A percentile compares a stretch with the other conserved stretches of the same genome.
phyloP scores from a whole-genome alignment of 441 rosid species.

The Syzygium syzygioides region DNA sequence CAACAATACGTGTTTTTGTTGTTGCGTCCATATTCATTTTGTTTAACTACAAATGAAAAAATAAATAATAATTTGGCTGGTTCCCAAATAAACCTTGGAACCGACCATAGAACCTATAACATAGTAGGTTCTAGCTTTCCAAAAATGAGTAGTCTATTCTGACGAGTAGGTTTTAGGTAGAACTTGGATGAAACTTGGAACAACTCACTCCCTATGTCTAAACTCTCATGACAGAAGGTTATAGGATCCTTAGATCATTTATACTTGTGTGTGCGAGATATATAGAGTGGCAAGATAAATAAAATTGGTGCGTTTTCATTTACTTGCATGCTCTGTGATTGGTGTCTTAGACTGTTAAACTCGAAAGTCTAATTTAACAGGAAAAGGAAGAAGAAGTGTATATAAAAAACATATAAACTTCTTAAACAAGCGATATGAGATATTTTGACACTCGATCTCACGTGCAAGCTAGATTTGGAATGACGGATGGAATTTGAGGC shows the following conservation, averaged over 20 bases:
- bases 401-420: not conserved
- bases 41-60: no score
- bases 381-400: not conserved
- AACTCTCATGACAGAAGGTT: not conserved
- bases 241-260: not conserved
- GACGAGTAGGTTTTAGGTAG: no score
- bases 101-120: no score
- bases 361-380: not conserved
- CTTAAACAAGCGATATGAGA: not conserved
- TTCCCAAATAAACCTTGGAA: no score
- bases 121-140: no score
- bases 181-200: no score
- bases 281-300: not conserved
- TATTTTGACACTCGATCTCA: not conserved
- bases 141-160: no score
- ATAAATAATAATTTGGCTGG: no score
- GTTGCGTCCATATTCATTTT: no score
- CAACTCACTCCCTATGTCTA: not conserved
- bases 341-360: not conserved
- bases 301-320: not conserved
- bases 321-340: not conserved
- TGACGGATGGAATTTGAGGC: not conserved
- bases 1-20: no score
- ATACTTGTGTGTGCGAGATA: not conserved
- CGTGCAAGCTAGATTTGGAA: not conserved